These are phyloP conservation scores for Alternaria tenuissima DNA, from an alignment of 2,329 filamentous ascomycete genomes.

Conservation along the genomic window DNA sequence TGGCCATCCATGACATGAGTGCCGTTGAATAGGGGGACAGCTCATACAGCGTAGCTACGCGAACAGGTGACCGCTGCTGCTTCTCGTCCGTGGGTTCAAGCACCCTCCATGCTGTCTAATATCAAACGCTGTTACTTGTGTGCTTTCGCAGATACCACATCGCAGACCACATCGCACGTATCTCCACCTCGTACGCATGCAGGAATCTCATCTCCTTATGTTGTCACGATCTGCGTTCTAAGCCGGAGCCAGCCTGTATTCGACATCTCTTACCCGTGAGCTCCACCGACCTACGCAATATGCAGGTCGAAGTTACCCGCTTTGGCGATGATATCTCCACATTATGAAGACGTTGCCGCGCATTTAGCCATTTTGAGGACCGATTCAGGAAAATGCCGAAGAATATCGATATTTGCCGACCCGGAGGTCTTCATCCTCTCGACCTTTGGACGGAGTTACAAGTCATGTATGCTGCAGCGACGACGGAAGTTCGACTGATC, in stretches of 20 bases:
- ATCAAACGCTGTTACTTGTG: background rate
- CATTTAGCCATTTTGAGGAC: slow-evolving; percentile 1
- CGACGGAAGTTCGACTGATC: background rate
- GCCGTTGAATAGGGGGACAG: slow-evolving; percentile 20
- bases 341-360: background rate
- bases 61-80: background rate
- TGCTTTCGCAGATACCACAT: background rate
- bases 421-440: background rate
- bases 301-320: slow-evolving; percentile 2
- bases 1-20: slow-evolving; percentile 22
- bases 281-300: slow-evolving; percentile 12
- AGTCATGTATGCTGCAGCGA: background rate
- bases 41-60: background rate
- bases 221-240: slow-evolving; percentile 2
- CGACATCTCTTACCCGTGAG: slow-evolving; percentile 2
- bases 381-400: background rate
- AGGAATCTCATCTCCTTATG: background rate
- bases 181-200: background rate
- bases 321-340: slow-evolving; percentile 5
- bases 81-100: background rate
- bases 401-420: slow-evolving; percentile 2
- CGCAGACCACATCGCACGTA: background rate
- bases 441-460: background rate
- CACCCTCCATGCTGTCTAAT: background rate
- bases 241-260: background rate